Evolutionary conservation across 805 yeast species (phyloP), one percentile per base, ranked within the genome.

Genomic region (Ogataea naganishii): DNA sequence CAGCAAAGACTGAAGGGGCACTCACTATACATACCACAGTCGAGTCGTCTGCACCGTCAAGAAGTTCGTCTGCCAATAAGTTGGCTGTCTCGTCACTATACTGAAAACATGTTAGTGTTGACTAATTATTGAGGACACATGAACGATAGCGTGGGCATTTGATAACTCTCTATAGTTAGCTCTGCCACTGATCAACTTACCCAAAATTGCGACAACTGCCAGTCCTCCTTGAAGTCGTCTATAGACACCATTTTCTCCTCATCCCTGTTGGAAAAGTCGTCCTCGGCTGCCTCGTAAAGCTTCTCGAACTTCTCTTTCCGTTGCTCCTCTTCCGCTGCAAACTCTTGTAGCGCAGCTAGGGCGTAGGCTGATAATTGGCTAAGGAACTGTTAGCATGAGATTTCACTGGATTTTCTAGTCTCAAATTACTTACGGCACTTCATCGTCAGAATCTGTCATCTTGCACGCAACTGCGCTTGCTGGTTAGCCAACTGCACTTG

Each of bases 171-270:
- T n/a, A n/a, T n/a, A n/a, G n/a, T n/a, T n/a, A n/a, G n/a, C n/a
- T n/a, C n/a, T n/a, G n/a, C 9, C 20, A 25, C 17, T 9, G 6
- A 10, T 7, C 15, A n/a, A 29, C 31, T 6, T 23, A 33, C 32
- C 86, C 96, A 86, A 57, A 86, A 86, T 53, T 86, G 96, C 1
- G 95, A 84, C 22, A 88, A 63, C 47, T 84, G 92, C 96, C 96
- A 86, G 55, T 86, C 95, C 54, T 86, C 96, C 47, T 80, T 66
- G 53, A 86, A 86, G 22, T 73, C 64, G 31, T 78, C 83, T 54
- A 88, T 88, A 14, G 53, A 34, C 9, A 48, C 30, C 22, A 20
- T 20, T 14, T 26, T 20, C 16, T 23, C 18, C 11, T 21, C 18
- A 14, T 39, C 33, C 27, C 53, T 44, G n/a, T 47, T 43, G n/a